Evolutionary conservation across 2,329 filamentous ascomycete genomes (phyloP), one percentile per base, ranked within the genome.

Genomic region (Epichloe baconii): DNA sequence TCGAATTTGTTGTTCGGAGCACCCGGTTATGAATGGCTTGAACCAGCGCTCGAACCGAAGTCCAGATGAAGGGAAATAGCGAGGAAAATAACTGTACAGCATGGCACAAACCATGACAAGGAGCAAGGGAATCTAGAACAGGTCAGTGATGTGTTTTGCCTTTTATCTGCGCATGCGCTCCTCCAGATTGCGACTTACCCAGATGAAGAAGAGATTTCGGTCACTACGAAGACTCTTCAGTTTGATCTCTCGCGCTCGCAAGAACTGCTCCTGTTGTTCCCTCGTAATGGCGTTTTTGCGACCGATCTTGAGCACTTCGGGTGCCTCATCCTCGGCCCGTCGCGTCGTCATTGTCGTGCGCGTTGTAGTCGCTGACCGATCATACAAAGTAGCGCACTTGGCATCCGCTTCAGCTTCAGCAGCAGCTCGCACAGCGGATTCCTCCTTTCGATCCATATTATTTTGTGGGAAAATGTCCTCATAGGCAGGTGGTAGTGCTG

Each of bases 401-500:
- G 68, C 66, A 57, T 83, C 79, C 4, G 78, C 78, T 51, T 78
- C 73, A 2, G 72, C 73, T 31, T 84, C 80, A 14, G 73, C 75
- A 1, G 76, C 76, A 3, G 80, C 81, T 49, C 72, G 71, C 8
- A 73, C 71, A 1, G 77, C 78, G n/a, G 78, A 77, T 17, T 74
- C 69, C 58, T 78, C 74, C 64, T 85, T 83, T 23, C 66, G 68
- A 51, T 82, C 77, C 15, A 73, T 55, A 44, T 74, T 70, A 49
- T 71, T 66, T 41, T 71, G 69, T 2, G 85, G 86, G 63, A 82
- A 93, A 31, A 93, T 78, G 46, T 90, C 87, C 49, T 89, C 82
- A 57, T 93, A 93, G 0, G 87, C 79, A 10, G 87, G 87, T 8
- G 86, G 86, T 35, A 78, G 72, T 4, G 73, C 70, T 10, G 78